Conservation (phyloP, 1,284 basidiomycete species). For the Pisolithus thermaeus region DNA sequence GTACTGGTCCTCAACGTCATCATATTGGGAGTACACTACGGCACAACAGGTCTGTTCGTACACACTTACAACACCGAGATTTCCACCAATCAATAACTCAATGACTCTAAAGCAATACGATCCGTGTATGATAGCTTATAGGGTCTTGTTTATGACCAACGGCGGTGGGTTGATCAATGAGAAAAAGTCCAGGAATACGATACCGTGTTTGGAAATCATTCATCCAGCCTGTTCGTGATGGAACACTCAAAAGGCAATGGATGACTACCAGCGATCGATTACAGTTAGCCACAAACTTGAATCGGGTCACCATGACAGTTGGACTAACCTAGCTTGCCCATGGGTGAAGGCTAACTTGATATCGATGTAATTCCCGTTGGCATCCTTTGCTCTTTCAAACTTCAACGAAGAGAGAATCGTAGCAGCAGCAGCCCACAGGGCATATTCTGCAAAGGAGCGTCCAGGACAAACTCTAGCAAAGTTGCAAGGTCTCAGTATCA, state of each 20-base stretch:
- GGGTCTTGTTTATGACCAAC: too few relatives aligned
- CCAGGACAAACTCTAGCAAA: slow-evolving; percentile 1
- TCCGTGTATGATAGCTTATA: too few relatives aligned
- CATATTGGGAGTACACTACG: too few relatives aligned
- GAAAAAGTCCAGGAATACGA: too few relatives aligned
- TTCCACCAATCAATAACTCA: too few relatives aligned
- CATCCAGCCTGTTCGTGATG: background rate
- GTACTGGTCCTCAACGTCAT: too few relatives aligned
- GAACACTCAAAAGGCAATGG: background rate
- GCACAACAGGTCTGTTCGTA: too few relatives aligned
- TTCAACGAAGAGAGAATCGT: background rate
- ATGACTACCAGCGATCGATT: background rate
- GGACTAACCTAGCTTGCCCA: background rate
- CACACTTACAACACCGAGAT: too few relatives aligned
- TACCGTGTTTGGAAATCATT: too few relatives aligned
- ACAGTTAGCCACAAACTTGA: background rate
- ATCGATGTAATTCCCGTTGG: background rate
- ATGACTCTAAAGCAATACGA: too few relatives aligned
- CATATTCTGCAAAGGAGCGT: background rate
- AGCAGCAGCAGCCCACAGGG: slow-evolving; percentile 2
- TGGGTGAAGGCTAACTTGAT: background rate
- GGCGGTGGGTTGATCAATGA: too few relatives aligned
- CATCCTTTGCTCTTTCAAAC: slow-evolving; percentile 5
- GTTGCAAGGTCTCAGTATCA: background rate
- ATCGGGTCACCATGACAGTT: background rate